Percentiles rank a stretch among this genome's conserved stretches.
These are phyloP conservation scores for Aureobasidium sp. DNA, from an alignment of 2,329 filamentous ascomycete genomes.

Conservation along the genomic window DNA sequence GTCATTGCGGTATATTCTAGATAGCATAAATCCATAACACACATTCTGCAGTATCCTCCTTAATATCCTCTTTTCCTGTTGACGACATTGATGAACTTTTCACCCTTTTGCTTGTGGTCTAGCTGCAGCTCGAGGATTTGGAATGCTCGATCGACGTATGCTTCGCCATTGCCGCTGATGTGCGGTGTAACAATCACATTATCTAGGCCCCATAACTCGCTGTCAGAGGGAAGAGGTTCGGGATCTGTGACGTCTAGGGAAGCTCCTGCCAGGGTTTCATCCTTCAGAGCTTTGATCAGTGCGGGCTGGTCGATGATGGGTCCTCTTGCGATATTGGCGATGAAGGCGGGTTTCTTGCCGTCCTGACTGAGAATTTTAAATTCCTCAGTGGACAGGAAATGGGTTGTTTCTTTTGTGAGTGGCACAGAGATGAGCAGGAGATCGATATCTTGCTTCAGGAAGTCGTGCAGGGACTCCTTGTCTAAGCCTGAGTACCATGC, in stretches of 20 bases:
- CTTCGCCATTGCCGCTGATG: slow-evolving; percentile 48
- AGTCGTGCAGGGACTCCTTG: slow-evolving; percentile 46
- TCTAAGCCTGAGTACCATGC: slow-evolving; percentile 52
- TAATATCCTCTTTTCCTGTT: slow-evolving; percentile 56
- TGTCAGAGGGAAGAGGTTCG: slow-evolving; percentile 63
- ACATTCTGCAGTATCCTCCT: background rate
- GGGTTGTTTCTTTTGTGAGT: slow-evolving; percentile 48
- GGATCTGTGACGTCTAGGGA: slow-evolving; percentile 75
- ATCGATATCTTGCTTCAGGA: slow-evolving; percentile 51
- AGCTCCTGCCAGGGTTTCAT: slow-evolving; percentile 54
- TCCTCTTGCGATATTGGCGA: slow-evolving; percentile 67
- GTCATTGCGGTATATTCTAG: background rate
- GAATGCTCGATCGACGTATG: slow-evolving; percentile 52
- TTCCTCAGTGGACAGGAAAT: slow-evolving; percentile 49
- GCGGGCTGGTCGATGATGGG: slow-evolving; percentile 55
- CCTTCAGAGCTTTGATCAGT: slow-evolving; percentile 55
- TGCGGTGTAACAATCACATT: slow-evolving; percentile 66
- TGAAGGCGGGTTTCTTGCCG: slow-evolving; percentile 37
- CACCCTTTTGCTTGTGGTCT: slow-evolving; percentile 44
- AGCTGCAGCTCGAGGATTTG: slow-evolving; percentile 55
- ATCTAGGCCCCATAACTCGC: slow-evolving; percentile 61
- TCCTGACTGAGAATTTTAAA: slow-evolving; percentile 35
- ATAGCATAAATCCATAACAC: background rate
- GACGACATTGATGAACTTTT: slow-evolving; percentile 55
- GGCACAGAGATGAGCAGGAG: slow-evolving; percentile 52